Evolutionary conservation across 164 flowering plant species (phyloP), one percentile per base, ranked within the genome.

Genomic region (Cinnamomum chago): DNA sequence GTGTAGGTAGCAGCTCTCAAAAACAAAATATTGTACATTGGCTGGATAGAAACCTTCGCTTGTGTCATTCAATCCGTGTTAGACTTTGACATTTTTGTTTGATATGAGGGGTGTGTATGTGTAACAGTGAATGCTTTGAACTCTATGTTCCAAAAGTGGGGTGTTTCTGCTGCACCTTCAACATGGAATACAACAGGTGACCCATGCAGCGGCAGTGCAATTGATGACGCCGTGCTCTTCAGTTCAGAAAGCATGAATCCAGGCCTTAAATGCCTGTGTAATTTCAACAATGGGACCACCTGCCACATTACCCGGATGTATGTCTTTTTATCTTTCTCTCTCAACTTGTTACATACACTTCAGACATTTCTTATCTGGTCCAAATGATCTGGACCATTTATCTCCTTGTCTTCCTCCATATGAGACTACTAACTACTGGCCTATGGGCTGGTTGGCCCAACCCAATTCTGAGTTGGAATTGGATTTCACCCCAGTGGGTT

Each of bases 121-220:
- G 47, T 40, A 40, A 40, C 77, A 75, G 77, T 27, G 30, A 68
- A 28, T 50, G 77, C 72, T 69, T 25, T 75, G n/a, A 75, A 68
- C 62, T 51, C 65, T 30, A 40, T 70, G 20, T 75, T 68, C 20
- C 51, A 13, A 33, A n/a, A 40, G 60, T 75, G 77, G 77, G 58
- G 64, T 5, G 10, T 70, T 18, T 13, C 55, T 2, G 25, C 25
- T 24, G 47, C 66, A 0, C 0, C 52, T 5, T 12, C 2, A 1
- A 5, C 71, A 62, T 79, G 82, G 82, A 79, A 79, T 67, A 33
- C 73, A 40, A 79, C 74, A 33, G 78, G 78, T 47, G 76, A 79
- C 13, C 72, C 69, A 2, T 79, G 82, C 50, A 73, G 30, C 17
- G 82, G 82, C 28, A 13, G n/a, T 51, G 79, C 82, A 33, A 5